Percentiles rank a stretch among this genome's conserved stretches.
Conservation (phyloP, 2,329 filamentous ascomycete species). For the Clarireedia paspali region DNA sequence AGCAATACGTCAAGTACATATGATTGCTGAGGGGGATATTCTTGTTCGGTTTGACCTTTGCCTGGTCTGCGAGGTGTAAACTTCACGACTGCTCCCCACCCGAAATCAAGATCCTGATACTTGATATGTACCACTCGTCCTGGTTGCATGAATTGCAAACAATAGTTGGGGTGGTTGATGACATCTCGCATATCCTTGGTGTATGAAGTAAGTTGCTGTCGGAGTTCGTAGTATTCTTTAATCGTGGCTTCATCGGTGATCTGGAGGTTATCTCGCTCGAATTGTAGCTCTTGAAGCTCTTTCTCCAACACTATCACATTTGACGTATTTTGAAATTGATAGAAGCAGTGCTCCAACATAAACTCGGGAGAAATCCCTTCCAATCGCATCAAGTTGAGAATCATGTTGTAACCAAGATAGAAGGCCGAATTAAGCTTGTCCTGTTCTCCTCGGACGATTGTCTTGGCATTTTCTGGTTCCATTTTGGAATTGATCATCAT, state of each 20-base stretch:
- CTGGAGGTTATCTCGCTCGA: constrained; percentile 60
- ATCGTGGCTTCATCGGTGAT: constrained; percentile 84
- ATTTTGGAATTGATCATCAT: constrained; percentile 99
- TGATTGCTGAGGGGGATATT: constrained; percentile 66
- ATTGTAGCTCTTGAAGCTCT: constrained; percentile 71
- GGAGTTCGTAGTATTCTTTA: constrained; percentile 88
- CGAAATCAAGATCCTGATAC: constrained; percentile 73
- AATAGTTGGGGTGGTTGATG: constrained; percentile 86
- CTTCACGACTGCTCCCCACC: constrained; percentile 86
- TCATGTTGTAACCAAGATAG: constrained; percentile 98
- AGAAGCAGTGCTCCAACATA: constrained; percentile 98
- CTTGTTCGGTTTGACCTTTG: constrained; percentile 58
- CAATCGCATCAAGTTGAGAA: constrained; percentile 92
- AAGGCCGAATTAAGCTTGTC: constrained; percentile 97
- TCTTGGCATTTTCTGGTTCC: constrained; percentile 87
- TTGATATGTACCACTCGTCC: constrained; percentile 87
- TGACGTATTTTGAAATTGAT: constrained; percentile 93
- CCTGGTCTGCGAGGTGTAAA: constrained; percentile 56
- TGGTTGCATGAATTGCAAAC: constrained; percentile 73
- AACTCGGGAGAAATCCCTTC: constrained; percentile 98
- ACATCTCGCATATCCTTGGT: constrained; percentile 85
- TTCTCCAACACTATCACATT: constrained; percentile 79
- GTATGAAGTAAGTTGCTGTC: constrained; percentile 76
- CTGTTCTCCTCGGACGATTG: constrained; percentile 92
- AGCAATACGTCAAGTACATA: constrained; percentile 80